These are phyloP conservation scores for Erysimum pusillum DNA, from an alignment of 441 rosid genomes.

Conservation along the genomic window DNA sequence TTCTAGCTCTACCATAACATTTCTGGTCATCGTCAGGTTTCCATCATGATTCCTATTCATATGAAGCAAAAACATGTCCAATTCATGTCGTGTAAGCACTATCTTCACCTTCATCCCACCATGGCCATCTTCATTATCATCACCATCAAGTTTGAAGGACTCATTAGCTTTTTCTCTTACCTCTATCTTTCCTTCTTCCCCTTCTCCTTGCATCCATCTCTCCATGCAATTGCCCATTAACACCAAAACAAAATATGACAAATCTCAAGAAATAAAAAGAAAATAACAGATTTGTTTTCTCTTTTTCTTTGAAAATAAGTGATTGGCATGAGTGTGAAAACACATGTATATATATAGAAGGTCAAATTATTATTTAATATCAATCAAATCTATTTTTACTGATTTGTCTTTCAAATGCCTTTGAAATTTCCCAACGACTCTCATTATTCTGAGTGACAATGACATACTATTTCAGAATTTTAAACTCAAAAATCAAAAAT, in stretches of 20 bases:
- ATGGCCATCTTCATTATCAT: constrained; percentile 30
- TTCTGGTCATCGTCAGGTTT: constrained; percentile 52
- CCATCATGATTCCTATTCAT: constrained; percentile 50
- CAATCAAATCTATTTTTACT: constrained; percentile 33
- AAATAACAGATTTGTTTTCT: constrained; percentile 8
- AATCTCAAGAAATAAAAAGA: constrained; percentile 13
- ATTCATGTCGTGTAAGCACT: constrained; percentile 76
- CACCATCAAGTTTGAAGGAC: constrained; percentile 36
- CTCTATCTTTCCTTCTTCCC: constrained; percentile 44
- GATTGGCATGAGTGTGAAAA: constrained; percentile 39
- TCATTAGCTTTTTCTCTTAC: constrained; percentile 5
- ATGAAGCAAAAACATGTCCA: constrained; percentile 69
- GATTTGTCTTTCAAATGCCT: constrained; percentile 34
- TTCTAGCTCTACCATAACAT: constrained; percentile 65
- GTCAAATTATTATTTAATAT: constrained; percentile 12
- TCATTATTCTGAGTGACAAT: constrained; percentile 31
- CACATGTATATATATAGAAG: constrained; percentile 26
- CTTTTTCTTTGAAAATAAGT: constrained; percentile 32
- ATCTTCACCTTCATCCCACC: constrained; percentile 75
- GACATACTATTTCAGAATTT: constrained; percentile 26
- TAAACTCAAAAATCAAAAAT: not conserved
- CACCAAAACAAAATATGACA: not conserved
- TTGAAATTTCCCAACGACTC: constrained; percentile 47
- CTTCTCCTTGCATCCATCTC: constrained; percentile 37
- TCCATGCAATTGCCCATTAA: constrained; percentile 81